Evolutionary conservation across 331 rosid genomes (phyloP), one percentile per base, ranked within the genome.

Genomic region (Quercus lobata): DNA sequence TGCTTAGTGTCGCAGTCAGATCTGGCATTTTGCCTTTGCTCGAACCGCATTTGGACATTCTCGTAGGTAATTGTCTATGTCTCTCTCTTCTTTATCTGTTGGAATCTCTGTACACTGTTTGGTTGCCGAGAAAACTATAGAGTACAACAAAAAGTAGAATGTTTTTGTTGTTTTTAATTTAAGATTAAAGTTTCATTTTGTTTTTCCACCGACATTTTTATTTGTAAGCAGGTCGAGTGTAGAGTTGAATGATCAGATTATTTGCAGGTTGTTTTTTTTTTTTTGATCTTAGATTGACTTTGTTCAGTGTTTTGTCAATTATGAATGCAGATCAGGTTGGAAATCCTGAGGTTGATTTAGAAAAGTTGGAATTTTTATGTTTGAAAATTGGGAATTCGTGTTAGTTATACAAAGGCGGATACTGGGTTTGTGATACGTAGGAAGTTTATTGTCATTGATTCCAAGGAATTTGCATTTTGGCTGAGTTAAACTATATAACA

Each of bases 1-100:
- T 76, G 76, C 79, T 79, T 88, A 52, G 56, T 76, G 80, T 87
- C 79, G 82, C 87, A 80, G 83, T 83, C 89, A 83, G 94, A 90
- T 92, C 94, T 85, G 88, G 88, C 82, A 69, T 60, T 60, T 88
- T 89, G 71, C 71, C 74, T 82, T 79, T 87, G 86, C 62, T 74
- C 74, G 57, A 44, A 81, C 58, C 74, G 65, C 69, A 65, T 18
- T 70, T 83, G 73, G 86, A 86, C 92, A 85, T 89, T 91, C 97
- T 83, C 52, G 24, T 65, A 3, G 90, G 91, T 87, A 88, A 83
- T 85, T 77, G 78, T 58, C 79, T 76, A 82, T 70, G 54, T 81
- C 69, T 81, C 77, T 82, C 79, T 78, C 77, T 74, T 80, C 72
- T 66, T 74, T 80, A 79, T 73, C 54, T 58, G 78, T 76, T 44